Evolutionary conservation across 306 rosid genomes (phyloP).

Genomic region (Cicer chorassanicum): DNA sequence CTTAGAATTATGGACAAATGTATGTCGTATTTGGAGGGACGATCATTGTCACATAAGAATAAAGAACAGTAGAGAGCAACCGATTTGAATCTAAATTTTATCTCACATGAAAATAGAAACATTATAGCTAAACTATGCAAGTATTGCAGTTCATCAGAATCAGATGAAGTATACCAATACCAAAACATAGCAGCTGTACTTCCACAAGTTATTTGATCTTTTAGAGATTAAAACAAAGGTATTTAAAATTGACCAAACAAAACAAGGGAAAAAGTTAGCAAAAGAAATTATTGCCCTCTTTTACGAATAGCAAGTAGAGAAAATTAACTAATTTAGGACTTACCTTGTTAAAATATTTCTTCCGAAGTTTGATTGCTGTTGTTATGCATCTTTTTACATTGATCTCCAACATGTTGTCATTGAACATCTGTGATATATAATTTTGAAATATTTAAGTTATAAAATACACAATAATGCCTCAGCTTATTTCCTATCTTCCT

Average conservation of each 20-base stretch:
- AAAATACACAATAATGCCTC: slow-evolving; percentile 32
- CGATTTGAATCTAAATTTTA: slow-evolving; percentile 14
- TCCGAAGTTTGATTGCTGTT: slow-evolving; percentile 79
- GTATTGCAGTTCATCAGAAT: slow-evolving; percentile 39
- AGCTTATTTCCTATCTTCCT: slow-evolving; percentile 10
- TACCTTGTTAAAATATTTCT: slow-evolving; percentile 88
- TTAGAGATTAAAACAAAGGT: slow-evolving; percentile 26
- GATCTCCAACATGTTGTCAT: slow-evolving; percentile 83
- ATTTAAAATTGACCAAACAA: slow-evolving; percentile 22
- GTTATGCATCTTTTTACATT: slow-evolving; percentile 76
- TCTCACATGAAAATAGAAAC: slow-evolving; percentile 24
- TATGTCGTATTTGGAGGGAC: slow-evolving; percentile 20
- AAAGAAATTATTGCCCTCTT: slow-evolving; percentile 29
- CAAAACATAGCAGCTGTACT: slow-evolving; percentile 5
- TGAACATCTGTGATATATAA: slow-evolving; percentile 69
- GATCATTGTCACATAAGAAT: slow-evolving; percentile 16
- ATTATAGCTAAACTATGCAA: slow-evolving; percentile 33
- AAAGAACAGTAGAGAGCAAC: slow-evolving; percentile 37
- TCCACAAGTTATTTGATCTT: slow-evolving; percentile 20
- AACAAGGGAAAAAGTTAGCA: slow-evolving; percentile 31
- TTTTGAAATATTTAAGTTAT: slow-evolving; percentile 39
- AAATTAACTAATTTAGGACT: slow-evolving; percentile 40
- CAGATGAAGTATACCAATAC: slow-evolving; percentile 29
- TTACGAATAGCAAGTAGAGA: slow-evolving; percentile 26
- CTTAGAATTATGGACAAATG: slow-evolving; percentile 37